Percentiles rank a stretch among this genome's conserved stretches.
These are phyloP conservation scores for Hanseniaspora uvarum DNA, from an alignment of 1,139 yeast species.

Conservation along the genomic window DNA sequence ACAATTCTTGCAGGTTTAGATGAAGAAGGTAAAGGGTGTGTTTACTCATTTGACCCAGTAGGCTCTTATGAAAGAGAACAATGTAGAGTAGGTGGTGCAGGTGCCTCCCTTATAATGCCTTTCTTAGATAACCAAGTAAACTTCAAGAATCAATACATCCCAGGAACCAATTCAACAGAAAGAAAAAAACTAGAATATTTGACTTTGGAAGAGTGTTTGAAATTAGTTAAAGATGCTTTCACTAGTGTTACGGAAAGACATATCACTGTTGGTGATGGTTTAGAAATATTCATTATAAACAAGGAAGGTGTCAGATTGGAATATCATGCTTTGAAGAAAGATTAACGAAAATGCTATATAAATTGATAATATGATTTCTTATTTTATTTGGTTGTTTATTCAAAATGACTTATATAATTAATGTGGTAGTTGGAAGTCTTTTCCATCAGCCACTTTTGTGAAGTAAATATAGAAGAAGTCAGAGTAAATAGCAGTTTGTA, in stretches of 20 bases:
- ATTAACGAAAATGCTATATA: constrained; percentile 35
- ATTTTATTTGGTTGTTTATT: not conserved
- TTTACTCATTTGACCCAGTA: constrained; percentile 93
- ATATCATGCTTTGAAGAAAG: constrained; percentile 78
- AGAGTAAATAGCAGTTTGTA: constrained; percentile 80
- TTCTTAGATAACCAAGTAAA: constrained; percentile 94
- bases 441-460: constrained; percentile 70
- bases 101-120: constrained; percentile 92
- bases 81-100: constrained; percentile 97
- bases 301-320: constrained; percentile 85
- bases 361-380: not conserved
- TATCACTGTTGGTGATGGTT: constrained; percentile 93
- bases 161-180: constrained; percentile 57
- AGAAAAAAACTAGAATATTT: constrained; percentile 55
- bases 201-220: constrained; percentile 71
- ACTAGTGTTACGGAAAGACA: constrained; percentile 96
- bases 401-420: constrained; percentile 26
- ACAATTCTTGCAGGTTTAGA: constrained; percentile 92
- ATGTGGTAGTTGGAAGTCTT: constrained; percentile 69
- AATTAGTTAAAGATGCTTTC: constrained; percentile 85
- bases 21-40: constrained; percentile 89
- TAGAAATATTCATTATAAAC: constrained; percentile 81
- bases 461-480: constrained; percentile 93
- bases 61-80: constrained; percentile 97
- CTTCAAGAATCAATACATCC: constrained; percentile 81